phyloP scores from a whole-genome alignment of 2,329 filamentous ascomycete genomes.

The Sphaceloma murrayae region DNA sequence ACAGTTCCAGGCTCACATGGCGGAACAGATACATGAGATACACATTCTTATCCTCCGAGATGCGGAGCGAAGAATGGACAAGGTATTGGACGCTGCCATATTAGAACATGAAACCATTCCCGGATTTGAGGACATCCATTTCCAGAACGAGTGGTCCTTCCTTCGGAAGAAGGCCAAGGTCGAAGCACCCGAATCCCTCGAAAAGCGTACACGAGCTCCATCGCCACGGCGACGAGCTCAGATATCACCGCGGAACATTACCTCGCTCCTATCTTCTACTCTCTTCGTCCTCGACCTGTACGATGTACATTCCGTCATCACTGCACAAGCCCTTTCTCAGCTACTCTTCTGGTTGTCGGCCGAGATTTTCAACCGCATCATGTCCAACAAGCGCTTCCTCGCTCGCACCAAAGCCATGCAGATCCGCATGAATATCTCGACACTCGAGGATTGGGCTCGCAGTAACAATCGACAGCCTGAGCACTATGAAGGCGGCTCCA shows the following conservation, averaged over 20 bases:
- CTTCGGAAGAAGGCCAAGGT: conserved; percentile 86
- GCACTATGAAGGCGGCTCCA: conserved; percentile 88
- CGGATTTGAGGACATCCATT: conserved; percentile 90
- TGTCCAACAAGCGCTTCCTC: conserved; percentile 90
- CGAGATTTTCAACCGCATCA: conserved; percentile 94
- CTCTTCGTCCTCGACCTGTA: conserved; percentile 97
- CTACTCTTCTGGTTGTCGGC: conserved; percentile 93
- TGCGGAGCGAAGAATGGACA: conserved; percentile 90
- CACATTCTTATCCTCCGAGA: conserved; percentile 96
- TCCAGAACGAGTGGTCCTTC: conserved; percentile 97
- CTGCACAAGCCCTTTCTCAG: conserved; percentile 80
- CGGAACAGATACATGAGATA: conserved; percentile 94
- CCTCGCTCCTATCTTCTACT: conserved; percentile 87
- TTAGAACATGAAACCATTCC: conserved; percentile 97
- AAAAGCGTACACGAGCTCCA: conserved; percentile 84
- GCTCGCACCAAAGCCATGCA: conserved; percentile 98
- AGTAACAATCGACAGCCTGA: conserved; percentile 89
- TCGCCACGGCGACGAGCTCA: conserved; percentile 90
- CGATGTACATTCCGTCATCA: conserved; percentile 96
- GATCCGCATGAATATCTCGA: conserved; percentile 96
- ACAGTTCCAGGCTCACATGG: conserved; percentile 85
- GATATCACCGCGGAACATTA: conserved; percentile 87
- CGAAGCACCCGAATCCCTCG: conserved; percentile 72
- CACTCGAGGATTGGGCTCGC: conserved; percentile 90
- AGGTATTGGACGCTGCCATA: conserved; percentile 86